Base-by-base conservation (phyloP, 148 eudicot species). In the Rhododendron henanense region DNA sequence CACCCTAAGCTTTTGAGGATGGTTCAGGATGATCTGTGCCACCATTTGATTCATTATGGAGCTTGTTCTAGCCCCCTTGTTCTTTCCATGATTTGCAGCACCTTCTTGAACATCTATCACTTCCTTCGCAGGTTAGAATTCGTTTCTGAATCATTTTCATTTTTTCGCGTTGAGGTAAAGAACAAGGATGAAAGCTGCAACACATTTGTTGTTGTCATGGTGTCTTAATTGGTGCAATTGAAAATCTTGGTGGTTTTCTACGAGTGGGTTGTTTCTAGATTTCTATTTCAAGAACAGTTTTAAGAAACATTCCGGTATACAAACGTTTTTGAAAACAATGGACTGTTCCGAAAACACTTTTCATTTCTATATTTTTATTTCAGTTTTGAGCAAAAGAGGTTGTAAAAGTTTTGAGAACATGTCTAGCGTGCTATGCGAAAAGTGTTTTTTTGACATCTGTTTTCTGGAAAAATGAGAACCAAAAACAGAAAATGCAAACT, bases 41-140 rank as follows among this genome's bases (percentile, higher is more conserved):
- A 97, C 82, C 99, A 97, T 87, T 87, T 97, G 87, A 89, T 97
- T 44, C 95, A 95, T 79, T 94, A 97, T 83, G 99, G 96, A 25
- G 87, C 91, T 0, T 86, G 93, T 37, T 93, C 93, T 2, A 94
- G 93, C 84, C 92, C 98, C 8, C 91, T 95, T 39, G 90, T 97
- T 50, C 87, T 95, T 84, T 97, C 99, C 31, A 94, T 97, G 98
- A 97, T 97, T 45, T 92, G 96, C 87, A 97, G 98, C 90, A 97
- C 94, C 35, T 93, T 94, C 82, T 83, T 94, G 59, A 95, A 93
- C 57, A 86, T 92, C 1, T 97, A 95, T 83, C 92, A 95, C 86
- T 97, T 95, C 84, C 94, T 95, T 80, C 97, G 96, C 85, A 91
- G 91, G 98, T 96, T 37, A 86, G 90, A 25, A 39, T 39, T 11